A percentile compares a stretch with the other conserved stretches of the same genome.
Conservation (phyloP, 2,329 filamentous ascomycete species). For the Cordyceps tenuipes region DNA sequence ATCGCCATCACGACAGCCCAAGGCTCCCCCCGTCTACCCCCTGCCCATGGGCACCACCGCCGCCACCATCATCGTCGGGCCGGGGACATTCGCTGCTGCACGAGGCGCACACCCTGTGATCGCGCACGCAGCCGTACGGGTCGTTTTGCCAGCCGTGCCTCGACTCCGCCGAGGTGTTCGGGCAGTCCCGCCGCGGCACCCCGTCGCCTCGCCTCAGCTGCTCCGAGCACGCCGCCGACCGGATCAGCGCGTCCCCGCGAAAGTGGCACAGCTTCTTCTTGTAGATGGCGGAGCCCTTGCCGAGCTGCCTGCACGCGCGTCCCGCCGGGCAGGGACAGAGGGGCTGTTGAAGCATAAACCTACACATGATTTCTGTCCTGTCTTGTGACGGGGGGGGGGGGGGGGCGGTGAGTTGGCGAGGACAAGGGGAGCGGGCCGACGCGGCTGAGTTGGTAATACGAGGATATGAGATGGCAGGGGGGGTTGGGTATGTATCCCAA, state of each 20-base stretch:
- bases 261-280: not conserved
- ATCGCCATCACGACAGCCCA: not conserved
- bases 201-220: not conserved
- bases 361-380: not conserved
- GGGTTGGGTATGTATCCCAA: not conserved
- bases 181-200: constrained; percentile 1
- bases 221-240: not conserved
- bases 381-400: not conserved
- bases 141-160: not conserved
- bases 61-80: not conserved
- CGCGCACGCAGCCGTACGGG: not conserved
- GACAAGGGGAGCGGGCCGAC: not conserved
- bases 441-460: not conserved
- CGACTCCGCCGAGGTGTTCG: not conserved
- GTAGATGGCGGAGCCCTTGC: not conserved
- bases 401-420: too few species aligned
- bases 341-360: not conserved
- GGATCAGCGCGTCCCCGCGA: not conserved
- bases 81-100: not conserved
- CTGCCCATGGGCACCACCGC: not conserved
- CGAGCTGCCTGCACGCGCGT: not conserved
- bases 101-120: not conserved
- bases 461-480: too few species aligned
- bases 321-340: constrained; percentile 1
- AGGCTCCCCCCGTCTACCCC: not conserved